Percentiles rank a stretch among this genome's conserved stretches.
These are phyloP conservation scores for Aspergillus taichungensis DNA, from an alignment of 495 filamentous ascomycete genomes.

Conservation along the genomic window DNA sequence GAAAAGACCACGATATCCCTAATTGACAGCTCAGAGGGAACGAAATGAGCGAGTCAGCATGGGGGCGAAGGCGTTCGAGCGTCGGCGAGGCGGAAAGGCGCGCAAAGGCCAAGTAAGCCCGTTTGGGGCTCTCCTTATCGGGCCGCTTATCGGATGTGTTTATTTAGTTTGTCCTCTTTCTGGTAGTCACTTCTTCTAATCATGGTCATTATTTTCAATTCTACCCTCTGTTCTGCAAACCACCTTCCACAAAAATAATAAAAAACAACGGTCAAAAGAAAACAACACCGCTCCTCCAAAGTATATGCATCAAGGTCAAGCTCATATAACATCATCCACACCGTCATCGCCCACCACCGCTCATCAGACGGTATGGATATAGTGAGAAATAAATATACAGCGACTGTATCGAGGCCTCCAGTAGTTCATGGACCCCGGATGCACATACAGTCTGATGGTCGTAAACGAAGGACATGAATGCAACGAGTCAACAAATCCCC, in stretches of 20 bases:
- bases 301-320: constrained; percentile 6
- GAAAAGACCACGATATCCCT: constrained; percentile 4
- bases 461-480: not conserved
- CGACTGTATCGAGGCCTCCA: not conserved
- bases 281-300: not conserved
- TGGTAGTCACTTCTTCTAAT: no score
- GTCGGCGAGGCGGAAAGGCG: constrained; percentile 15
- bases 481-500: not conserved
- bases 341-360: not conserved
- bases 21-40: not conserved
- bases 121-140: no score
- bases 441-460: no score
- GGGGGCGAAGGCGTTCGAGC: not conserved
- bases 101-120: constrained; percentile 31
- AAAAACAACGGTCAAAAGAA: not conserved
- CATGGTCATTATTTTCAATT: no score
- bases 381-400: not conserved
- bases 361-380: not conserved
- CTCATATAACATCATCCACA: constrained; percentile 5
- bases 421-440: no score
- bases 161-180: no score
- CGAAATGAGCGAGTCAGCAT: not conserved
- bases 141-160: no score
- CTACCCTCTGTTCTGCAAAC: no score
- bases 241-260: not conserved